These are phyloP conservation scores for Metroxylon sagu DNA, from an alignment of 176 grass and related monocot genomes.

Conservation along the genomic window DNA sequence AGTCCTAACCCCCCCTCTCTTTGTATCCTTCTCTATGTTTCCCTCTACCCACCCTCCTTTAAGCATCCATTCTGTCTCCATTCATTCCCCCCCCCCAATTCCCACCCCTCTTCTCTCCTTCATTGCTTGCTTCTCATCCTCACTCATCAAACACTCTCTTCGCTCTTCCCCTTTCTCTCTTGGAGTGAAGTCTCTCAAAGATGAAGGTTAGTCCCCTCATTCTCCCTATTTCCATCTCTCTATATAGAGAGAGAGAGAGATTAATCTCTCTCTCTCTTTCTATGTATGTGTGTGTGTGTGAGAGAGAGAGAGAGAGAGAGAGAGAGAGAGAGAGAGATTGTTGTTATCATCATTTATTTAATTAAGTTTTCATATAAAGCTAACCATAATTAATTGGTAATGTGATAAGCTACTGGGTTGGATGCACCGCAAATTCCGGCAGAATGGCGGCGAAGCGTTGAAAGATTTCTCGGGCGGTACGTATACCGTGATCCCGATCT, in stretches of 20 bases:
- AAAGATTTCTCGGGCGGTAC: conserved; percentile 46
- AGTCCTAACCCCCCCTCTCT: neutral
- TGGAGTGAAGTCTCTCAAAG: conserved; percentile 18
- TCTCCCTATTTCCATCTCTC: too few relatives aligned
- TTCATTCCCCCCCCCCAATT: too few relatives aligned
- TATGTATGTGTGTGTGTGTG: neutral
- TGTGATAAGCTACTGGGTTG: conserved; percentile 59
- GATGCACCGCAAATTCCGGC: conserved; percentile 89
- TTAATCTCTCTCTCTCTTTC: neutral
- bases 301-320: too few relatives aligned
- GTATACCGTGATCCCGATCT: neutral
- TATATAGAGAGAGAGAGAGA: neutral
- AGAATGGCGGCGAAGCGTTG: conserved; percentile 59
- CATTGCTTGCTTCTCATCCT: too few relatives aligned
- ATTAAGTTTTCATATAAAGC: too few relatives aligned
- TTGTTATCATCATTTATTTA: too few relatives aligned
- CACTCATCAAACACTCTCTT: too few relatives aligned
- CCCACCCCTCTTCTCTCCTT: too few relatives aligned
- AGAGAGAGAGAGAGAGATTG: too few relatives aligned
- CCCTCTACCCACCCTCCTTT: conserved; percentile 44
- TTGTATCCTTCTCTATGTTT: conserved; percentile 68
- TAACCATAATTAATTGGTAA: too few relatives aligned
- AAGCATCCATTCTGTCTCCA: too few relatives aligned
- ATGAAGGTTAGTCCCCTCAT: conserved; percentile 53
- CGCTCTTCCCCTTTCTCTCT: conserved; percentile 12